Evolutionary conservation across 306 rosid species (phyloP).

Genomic region (Casuarina cunninghamiana): DNA sequence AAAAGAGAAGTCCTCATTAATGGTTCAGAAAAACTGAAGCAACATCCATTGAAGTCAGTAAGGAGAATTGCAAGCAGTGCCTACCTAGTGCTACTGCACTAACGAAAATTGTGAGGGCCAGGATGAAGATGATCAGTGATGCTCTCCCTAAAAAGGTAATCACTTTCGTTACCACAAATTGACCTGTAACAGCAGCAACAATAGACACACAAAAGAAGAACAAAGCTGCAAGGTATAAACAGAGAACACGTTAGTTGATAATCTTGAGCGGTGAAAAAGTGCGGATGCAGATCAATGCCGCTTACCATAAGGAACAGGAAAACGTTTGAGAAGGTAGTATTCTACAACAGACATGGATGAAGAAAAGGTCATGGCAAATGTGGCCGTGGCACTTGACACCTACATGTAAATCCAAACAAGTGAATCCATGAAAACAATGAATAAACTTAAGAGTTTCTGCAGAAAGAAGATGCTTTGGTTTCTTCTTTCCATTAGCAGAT

Average conservation of each 20-base stretch:
- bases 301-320: conserved; percentile 85
- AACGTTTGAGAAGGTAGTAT: conserved; percentile 86
- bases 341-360: conserved; percentile 97
- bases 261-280: background rate
- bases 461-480: background rate
- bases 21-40: background rate
- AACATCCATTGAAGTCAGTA: background rate
- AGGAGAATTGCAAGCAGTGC: background rate
- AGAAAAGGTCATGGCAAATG: conserved; percentile 92
- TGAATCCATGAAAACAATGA: background rate
- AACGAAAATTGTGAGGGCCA: conserved; percentile 66
- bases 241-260: background rate
- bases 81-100: conserved; percentile 83
- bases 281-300: background rate
- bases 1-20: background rate
- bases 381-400: conserved; percentile 97
- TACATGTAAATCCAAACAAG: conserved; percentile 22
- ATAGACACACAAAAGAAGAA: conserved; percentile 67
- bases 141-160: conserved; percentile 72
- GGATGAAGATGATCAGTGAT: conserved; percentile 82
- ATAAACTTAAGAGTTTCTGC: background rate
- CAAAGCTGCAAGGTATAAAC: conserved; percentile 49
- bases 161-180: conserved; percentile 66
- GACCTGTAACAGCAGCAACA: conserved; percentile 74
- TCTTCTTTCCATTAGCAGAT: background rate